Evolutionary conservation across 768 basidiomycete genomes (phyloP).

Genomic region (Trametes sanguinea): DNA sequence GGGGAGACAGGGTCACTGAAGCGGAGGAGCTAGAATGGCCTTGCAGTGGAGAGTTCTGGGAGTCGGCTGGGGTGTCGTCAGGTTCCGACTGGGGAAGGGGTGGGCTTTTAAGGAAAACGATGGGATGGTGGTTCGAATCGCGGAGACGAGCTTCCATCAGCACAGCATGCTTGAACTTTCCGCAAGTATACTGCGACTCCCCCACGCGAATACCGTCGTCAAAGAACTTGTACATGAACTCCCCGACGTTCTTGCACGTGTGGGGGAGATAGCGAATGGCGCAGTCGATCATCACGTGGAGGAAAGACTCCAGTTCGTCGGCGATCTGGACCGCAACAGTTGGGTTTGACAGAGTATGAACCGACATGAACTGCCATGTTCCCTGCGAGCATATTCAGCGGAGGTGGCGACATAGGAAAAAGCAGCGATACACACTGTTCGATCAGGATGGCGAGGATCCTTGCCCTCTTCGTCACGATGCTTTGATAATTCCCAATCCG

Average conservation of each 20-base stretch:
- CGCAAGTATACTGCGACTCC: not conserved
- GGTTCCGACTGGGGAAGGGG: not conserved
- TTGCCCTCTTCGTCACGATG: not conserved
- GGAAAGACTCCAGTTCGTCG: conserved; percentile 14
- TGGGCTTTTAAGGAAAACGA: not conserved
- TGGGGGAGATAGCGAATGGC: conserved; percentile 18
- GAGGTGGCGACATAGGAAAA: not conserved
- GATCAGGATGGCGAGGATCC: not conserved
- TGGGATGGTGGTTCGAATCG: not conserved
- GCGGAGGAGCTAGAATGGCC: not conserved
- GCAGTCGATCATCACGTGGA: conserved; percentile 3
- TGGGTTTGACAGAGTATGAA: not conserved
- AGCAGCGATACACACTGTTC: not conserved
- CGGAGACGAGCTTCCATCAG: not conserved
- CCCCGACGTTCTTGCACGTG: conserved; percentile 19
- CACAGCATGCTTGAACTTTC: not conserved
- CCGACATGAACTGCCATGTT: conserved; percentile 17
- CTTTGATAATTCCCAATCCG: conserved; percentile 15
- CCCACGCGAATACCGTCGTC: not conserved
- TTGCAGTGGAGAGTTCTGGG: not conserved
- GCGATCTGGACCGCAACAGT: not conserved
- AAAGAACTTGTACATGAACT: conserved; percentile 16
- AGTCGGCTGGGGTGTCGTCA: not conserved
- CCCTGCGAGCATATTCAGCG: not conserved
- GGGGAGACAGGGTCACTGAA: not conserved